phyloP scores from a whole-genome alignment of 192 early-diverging fungal species.

The Entrophospora sp. region DNA sequence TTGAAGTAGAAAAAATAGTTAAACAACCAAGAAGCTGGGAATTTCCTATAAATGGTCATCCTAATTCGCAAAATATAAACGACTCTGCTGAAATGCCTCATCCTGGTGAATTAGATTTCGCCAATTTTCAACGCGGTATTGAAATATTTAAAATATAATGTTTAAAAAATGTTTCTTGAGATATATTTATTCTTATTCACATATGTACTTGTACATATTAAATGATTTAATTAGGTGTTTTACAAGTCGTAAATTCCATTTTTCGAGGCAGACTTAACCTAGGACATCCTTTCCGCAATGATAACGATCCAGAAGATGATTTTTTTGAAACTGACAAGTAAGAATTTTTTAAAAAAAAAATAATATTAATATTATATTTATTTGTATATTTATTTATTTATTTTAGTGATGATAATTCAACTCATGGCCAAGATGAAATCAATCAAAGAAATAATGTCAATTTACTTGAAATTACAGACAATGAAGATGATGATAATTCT shows the following conservation, averaged over 20 bases:
- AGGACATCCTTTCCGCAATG: constrained; percentile 11
- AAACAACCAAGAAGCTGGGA: constrained; percentile 13
- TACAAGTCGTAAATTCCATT: constrained; percentile 6
- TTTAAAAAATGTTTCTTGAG: too few species aligned
- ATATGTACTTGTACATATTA: too few species aligned
- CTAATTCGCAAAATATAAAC: neutral
- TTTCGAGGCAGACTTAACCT: constrained; percentile 10
- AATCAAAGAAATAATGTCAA: too few species aligned
- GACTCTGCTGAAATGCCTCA: neutral
- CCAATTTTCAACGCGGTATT: constrained; percentile 11
- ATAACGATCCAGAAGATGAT: neutral
- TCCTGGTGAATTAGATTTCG: constrained; percentile 8
- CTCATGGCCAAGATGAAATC: too few species aligned
- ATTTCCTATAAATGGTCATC: neutral
- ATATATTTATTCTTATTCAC: too few species aligned
- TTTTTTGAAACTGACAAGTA: neutral
- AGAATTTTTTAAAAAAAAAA: neutral
- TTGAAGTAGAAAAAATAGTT: neutral
- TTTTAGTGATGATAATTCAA: too few species aligned
- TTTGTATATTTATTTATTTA: too few species aligned
- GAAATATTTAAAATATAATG: neutral
- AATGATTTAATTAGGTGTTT: too few species aligned
- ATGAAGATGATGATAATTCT: too few species aligned
- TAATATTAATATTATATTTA: too few species aligned
- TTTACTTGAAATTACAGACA: too few species aligned